These are phyloP conservation scores for Metschnikowia shivogae DNA, from an alignment of 805 yeast genomes.

Conservation along the genomic window DNA sequence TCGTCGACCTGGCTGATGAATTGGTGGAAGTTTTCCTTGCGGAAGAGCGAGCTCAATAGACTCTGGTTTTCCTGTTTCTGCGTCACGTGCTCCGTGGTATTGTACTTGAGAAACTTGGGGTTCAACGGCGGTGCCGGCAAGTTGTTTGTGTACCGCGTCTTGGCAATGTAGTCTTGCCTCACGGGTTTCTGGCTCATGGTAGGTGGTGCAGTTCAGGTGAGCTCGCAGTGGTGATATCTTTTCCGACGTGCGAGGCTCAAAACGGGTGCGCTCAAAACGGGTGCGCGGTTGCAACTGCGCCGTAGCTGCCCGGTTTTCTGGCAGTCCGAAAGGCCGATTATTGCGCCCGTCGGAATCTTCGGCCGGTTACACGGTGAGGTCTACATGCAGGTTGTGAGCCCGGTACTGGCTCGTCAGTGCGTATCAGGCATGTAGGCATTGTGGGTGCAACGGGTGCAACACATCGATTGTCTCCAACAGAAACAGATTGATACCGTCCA, in stretches of 20 bases:
- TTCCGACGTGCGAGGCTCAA: conserved; percentile 6
- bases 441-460: too few relatives aligned
- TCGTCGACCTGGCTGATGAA: conserved; percentile 54
- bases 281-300: neutral
- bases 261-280: neutral
- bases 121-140: conserved; percentile 93
- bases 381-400: too few relatives aligned
- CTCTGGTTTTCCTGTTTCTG: conserved; percentile 41
- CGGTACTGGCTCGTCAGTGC: too few relatives aligned
- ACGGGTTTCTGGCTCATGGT: conserved; percentile 30
- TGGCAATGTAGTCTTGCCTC: conserved; percentile 76
- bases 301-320: too few relatives aligned
- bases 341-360: too few relatives aligned
- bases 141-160: conserved; percentile 76
- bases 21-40: conserved; percentile 67
- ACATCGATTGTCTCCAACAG: too few relatives aligned
- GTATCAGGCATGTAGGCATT: too few relatives aligned
- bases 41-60: conserved; percentile 65
- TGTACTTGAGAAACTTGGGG: conserved; percentile 71
- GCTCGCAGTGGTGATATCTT: neutral
- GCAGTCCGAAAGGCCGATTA: too few relatives aligned
- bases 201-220: neutral
- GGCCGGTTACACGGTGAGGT: neutral
- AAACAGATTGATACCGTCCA: too few relatives aligned
- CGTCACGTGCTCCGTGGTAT: conserved; percentile 32